Percentiles rank a stretch among this genome's conserved stretches.
Evolutionary conservation across 2,329 filamentous ascomycete genomes (phyloP).

Genomic region (Calycina marina): DNA sequence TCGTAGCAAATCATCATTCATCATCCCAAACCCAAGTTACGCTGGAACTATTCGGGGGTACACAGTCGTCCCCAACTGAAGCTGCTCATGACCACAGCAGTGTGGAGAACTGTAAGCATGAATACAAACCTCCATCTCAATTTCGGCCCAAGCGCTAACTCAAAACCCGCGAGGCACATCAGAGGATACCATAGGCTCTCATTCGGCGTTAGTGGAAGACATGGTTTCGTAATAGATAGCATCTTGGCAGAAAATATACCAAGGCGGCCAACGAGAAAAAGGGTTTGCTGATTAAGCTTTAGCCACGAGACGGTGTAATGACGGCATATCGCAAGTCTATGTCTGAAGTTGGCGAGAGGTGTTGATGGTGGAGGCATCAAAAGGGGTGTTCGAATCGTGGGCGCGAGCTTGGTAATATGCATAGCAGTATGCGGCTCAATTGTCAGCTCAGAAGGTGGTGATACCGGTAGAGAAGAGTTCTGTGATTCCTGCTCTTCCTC

Average conservation of each 20-base stretch:
- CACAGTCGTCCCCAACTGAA: constrained; percentile 21
- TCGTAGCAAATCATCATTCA: neutral
- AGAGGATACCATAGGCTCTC: constrained; percentile 52
- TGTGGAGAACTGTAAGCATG: constrained; percentile 31
- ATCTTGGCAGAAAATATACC: constrained; percentile 56
- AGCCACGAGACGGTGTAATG: constrained; percentile 24
- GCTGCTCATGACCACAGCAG: constrained; percentile 27
- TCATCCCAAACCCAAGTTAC: constrained; percentile 1
- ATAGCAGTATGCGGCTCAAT: constrained; percentile 8
- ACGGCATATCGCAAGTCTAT: constrained; percentile 17
- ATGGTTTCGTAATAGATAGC: constrained; percentile 47
- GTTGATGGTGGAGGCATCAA: constrained; percentile 27
- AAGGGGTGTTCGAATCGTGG: constrained; percentile 22
- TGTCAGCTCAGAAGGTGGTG: constrained; percentile 9
- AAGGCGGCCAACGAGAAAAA: constrained; percentile 32
- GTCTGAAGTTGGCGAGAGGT: constrained; percentile 17
- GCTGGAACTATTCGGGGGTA: constrained; percentile 2
- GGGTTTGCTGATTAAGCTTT: constrained; percentile 19
- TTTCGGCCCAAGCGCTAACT: constrained; percentile 33
- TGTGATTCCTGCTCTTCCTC: constrained; percentile 12
- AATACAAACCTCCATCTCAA: constrained; percentile 25
- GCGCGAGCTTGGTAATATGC: constrained; percentile 2
- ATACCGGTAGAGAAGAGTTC: constrained; percentile 9
- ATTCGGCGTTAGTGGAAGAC: constrained; percentile 55
- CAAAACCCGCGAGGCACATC: constrained; percentile 52